Conservation (phyloP, 2,329 filamentous ascomycete species). For the Ophiosphaerella narmari region DNA sequence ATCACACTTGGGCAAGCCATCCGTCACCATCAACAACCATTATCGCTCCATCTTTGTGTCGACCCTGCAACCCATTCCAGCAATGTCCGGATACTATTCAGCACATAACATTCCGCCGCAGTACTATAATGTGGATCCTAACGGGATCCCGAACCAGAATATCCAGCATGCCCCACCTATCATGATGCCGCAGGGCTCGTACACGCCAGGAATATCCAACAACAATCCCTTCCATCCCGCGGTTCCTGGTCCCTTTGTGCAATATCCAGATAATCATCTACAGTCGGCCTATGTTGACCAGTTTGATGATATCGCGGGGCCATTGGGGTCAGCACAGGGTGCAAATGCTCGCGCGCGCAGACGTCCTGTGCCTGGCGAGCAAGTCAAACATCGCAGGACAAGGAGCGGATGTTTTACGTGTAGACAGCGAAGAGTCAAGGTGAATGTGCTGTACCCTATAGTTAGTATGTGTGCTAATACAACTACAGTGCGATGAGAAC, state of each 20-base stretch:
- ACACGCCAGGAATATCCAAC: conserved; percentile 34
- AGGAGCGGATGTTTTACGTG: conserved; percentile 95
- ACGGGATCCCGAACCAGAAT: conserved; percentile 27
- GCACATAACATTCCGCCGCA: conserved; percentile 41
- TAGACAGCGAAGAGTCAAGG: conserved; percentile 82
- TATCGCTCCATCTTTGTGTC: conserved; percentile 20
- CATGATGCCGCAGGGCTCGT: conserved; percentile 37
- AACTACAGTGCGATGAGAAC: conserved; percentile 79
- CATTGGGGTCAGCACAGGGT: conserved; percentile 32
- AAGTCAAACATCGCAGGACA: conserved; percentile 90
- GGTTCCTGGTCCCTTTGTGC: conserved; percentile 36
- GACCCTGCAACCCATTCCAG: conserved; percentile 16
- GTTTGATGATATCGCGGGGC: conserved; percentile 40
- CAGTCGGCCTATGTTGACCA: conserved; percentile 41
- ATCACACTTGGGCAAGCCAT: conserved; percentile 33
- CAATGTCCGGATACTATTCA: conserved; percentile 47
- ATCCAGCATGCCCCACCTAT: conserved; percentile 31
- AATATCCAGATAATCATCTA: conserved; percentile 37
- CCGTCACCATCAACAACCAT: conserved; percentile 29
- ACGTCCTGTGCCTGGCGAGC: conserved; percentile 56
- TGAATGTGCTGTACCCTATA: conserved; percentile 28
- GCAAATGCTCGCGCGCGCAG: conserved; percentile 36
- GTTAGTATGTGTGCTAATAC: conserved; percentile 12
- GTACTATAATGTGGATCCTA: conserved; percentile 43
- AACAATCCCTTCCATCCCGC: conserved; percentile 40